Evolutionary conservation across 73 alveolate genomes (phyloP), one percentile per base, ranked within the genome.

Genomic region (Paraurostyla sp.): DNA sequence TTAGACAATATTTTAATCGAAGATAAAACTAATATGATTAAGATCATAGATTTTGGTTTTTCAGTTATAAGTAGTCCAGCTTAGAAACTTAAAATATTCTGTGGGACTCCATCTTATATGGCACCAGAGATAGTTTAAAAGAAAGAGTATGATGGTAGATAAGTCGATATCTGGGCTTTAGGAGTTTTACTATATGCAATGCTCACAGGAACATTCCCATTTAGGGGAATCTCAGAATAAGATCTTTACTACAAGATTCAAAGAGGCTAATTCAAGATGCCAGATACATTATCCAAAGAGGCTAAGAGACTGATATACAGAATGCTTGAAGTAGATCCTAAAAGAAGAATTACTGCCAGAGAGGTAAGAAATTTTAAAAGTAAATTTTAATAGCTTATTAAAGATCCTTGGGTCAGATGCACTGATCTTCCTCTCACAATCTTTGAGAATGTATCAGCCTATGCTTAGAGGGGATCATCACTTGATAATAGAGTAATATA

Each of bases 321-420:
- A 57, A 45, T 92, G 88, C 76, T 95, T 29, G 94, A 76, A 46
- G 76, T 82, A 41, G 95, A 95, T 11, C 90, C 96, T 3, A 68
- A 83, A 45, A 89, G 89, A 73, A 89, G 98, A 76, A 50, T 84
- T 23, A 90, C 93, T 52, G 94, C 96, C 16, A 87, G 89, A 42
- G 92, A 84, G 13, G 57, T 46, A 46, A 46, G 18, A 46, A 46
- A 46, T 46, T 15, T 46, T 46, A 46, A 15, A n/a, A 54, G 18
- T 46, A 46, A 46, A 46, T 46, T 46, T 15, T 15, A 15, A 15
- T 46, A 46, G 65, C 62, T 69, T 11, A 36, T 69, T 42, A 69
- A 69, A 25, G 84, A 69, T 11, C 41, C 59, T 7, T 69, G 84
- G 84, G 84, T 69, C 43, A 69, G 84, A 69, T 69, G 84, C 40